A percentile compares a stretch with the other conserved stretches of the same genome.
Evolutionary conservation across 176 grass and related monocot genomes (phyloP).

Genomic region (Miscanthus lutarioriparius): DNA sequence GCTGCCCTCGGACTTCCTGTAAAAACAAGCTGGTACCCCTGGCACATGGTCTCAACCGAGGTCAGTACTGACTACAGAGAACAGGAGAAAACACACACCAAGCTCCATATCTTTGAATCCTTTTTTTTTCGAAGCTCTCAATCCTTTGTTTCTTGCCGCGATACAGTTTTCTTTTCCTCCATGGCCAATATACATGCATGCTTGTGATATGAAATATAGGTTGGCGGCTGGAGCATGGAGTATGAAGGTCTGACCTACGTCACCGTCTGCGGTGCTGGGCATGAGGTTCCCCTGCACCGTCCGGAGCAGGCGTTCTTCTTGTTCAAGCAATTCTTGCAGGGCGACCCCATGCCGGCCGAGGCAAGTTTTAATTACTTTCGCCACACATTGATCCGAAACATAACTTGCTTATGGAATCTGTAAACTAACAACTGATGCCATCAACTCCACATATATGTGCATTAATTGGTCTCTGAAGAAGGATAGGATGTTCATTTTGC

Average conservation of each 20-base stretch:
- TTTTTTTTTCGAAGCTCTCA: no score
- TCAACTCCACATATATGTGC: no score
- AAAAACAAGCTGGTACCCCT: not conserved
- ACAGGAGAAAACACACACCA: not conserved
- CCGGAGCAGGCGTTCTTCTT: not conserved
- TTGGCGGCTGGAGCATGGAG: constrained; percentile 14
- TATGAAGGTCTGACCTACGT: not conserved
- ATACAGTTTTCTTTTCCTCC: no score
- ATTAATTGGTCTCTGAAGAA: not conserved
- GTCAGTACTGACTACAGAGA: not conserved
- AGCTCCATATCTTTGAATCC: not conserved
- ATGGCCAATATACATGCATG: not conserved
- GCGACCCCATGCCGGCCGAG: not conserved
- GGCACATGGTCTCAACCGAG: not conserved
- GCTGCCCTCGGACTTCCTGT: not conserved
- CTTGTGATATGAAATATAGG: not conserved
- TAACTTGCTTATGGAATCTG: not conserved
- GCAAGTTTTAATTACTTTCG: not conserved
- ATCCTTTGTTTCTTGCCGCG: no score
- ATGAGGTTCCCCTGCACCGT: not conserved
- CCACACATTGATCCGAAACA: no score
- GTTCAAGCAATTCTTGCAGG: not conserved
- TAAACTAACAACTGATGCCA: not conserved
- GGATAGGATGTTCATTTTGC: not conserved
- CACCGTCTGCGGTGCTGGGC: not conserved